Conservation (phyloP, 805 yeast species). For the Yarrowia yakushimensis region DNA sequence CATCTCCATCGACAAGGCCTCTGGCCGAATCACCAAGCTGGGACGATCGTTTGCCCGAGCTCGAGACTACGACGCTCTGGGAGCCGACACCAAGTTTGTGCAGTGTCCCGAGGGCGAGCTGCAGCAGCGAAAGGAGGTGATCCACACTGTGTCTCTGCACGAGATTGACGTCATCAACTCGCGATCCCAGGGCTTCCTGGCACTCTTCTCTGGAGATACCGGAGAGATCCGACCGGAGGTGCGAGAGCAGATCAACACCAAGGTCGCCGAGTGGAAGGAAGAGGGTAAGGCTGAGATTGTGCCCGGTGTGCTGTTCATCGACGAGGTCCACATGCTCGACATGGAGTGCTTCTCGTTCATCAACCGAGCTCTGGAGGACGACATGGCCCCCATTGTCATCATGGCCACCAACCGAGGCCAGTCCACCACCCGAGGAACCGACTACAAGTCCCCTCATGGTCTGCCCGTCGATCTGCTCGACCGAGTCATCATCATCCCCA, state of each 20-base stretch:
- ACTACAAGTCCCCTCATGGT: constrained; percentile 95
- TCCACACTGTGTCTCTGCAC: constrained; percentile 95
- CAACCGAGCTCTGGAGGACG: constrained; percentile 94
- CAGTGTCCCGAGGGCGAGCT: constrained; percentile 99
- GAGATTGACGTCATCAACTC: constrained; percentile 98
- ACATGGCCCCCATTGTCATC: constrained; percentile 92
- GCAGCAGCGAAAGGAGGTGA: constrained; percentile 91
- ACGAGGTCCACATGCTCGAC: constrained; percentile 98
- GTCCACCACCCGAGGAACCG: constrained; percentile 89
- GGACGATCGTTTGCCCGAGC: constrained; percentile 96
- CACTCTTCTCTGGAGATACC: constrained; percentile 91
- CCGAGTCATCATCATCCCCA: constrained; percentile 88
- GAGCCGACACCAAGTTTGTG: constrained; percentile 95
- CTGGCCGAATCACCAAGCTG: constrained; percentile 88
- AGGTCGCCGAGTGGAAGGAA: constrained; percentile 97
- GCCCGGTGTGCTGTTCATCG: constrained; percentile 96
- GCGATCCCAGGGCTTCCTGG: constrained; percentile 95
- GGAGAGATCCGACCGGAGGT: constrained; percentile 96
- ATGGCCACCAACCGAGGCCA: constrained; percentile 98
- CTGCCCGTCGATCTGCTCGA: constrained; percentile 91
- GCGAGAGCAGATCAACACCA: constrained; percentile 92
- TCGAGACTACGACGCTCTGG: constrained; percentile 97
- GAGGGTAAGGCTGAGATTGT: constrained; percentile 97
- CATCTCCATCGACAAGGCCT: constrained; percentile 88
- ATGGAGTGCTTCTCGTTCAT: constrained; percentile 93